These are phyloP conservation scores for Setaria italica DNA, from an alignment of 202 grass and related monocot genomes.

Conservation along the genomic window DNA sequence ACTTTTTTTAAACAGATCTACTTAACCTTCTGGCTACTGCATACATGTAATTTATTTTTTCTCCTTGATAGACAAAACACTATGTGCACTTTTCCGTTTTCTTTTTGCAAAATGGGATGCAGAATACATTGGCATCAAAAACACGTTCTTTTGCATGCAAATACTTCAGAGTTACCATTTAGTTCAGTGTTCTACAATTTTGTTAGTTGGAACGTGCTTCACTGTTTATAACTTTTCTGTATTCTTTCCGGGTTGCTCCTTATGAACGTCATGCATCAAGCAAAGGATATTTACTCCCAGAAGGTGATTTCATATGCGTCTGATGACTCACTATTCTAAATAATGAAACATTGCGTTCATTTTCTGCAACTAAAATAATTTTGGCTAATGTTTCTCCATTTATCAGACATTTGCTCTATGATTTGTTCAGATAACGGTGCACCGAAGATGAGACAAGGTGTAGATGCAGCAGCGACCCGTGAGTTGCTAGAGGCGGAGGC, in stretches of 20 bases:
- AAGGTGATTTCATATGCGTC: conserved; percentile 54
- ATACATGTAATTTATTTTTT: neutral
- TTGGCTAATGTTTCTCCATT: neutral
- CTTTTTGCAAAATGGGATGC: neutral
- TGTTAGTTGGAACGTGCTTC: neutral
- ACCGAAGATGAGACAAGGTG: too few species aligned
- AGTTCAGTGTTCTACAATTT: neutral
- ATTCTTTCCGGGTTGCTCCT: conserved; percentile 69
- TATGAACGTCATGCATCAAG: conserved; percentile 94
- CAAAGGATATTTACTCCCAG: conserved; percentile 90
- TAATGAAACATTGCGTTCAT: neutral
- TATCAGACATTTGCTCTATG: too few species aligned
- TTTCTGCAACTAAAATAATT: neutral
- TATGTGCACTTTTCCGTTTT: neutral
- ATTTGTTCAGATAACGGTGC: too few species aligned
- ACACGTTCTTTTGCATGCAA: neutral
- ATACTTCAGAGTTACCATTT: neutral
- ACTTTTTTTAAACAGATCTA: neutral
- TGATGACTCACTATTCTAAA: neutral
- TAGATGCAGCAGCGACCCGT: too few species aligned
- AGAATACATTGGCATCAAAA: neutral
- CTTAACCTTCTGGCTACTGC: neutral
- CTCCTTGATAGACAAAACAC: neutral
- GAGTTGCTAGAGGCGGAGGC: too few species aligned
- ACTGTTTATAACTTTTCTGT: conserved; percentile 5